Conservation (phyloP, 2,329 filamentous ascomycete species). For the Bimuria novae-zelandiae region DNA sequence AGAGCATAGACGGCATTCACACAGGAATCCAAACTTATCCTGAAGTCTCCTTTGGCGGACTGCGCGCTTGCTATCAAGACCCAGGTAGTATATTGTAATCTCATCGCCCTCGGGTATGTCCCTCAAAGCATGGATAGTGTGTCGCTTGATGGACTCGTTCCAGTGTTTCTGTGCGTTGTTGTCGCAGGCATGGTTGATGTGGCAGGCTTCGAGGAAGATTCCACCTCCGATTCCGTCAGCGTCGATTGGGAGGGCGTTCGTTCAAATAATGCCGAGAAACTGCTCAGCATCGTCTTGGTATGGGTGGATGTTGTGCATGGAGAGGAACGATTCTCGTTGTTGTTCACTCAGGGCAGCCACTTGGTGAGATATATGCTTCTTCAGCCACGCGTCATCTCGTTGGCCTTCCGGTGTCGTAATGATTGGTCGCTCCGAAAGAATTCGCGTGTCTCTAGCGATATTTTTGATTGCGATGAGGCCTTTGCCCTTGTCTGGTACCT, state of each 20-base stretch:
- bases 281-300: slow-evolving; percentile 22
- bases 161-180: slow-evolving; percentile 44
- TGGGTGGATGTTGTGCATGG: slow-evolving; percentile 35
- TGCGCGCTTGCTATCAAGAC: too few relatives aligned
- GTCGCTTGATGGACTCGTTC: slow-evolving; percentile 37
- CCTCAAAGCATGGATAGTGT: slow-evolving; percentile 42
- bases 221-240: slow-evolving; percentile 30
- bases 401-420: slow-evolving; percentile 39
- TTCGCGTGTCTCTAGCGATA: slow-evolving; percentile 47
- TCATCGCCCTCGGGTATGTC: slow-evolving; percentile 44
- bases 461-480: slow-evolving; percentile 46
- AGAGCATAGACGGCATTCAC: slow-evolving; percentile 45
- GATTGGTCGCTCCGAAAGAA: slow-evolving; percentile 48
- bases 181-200: slow-evolving; percentile 47
- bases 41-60: slow-evolving; percentile 23
- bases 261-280: slow-evolving; percentile 39
- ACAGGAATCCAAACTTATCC: slow-evolving; percentile 40
- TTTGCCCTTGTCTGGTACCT: slow-evolving; percentile 44
- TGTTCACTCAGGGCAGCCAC: slow-evolving; percentile 27
- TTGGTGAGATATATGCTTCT: slow-evolving; percentile 22
- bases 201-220: slow-evolving; percentile 42
- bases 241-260: slow-evolving; percentile 38
- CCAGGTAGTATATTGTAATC: slow-evolving; percentile 46
- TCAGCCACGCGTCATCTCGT: slow-evolving; percentile 16
- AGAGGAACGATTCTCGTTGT: slow-evolving; percentile 32